Conservation (phyloP, 169 alveolate genomes). For the Plasmodium inui region DNA sequence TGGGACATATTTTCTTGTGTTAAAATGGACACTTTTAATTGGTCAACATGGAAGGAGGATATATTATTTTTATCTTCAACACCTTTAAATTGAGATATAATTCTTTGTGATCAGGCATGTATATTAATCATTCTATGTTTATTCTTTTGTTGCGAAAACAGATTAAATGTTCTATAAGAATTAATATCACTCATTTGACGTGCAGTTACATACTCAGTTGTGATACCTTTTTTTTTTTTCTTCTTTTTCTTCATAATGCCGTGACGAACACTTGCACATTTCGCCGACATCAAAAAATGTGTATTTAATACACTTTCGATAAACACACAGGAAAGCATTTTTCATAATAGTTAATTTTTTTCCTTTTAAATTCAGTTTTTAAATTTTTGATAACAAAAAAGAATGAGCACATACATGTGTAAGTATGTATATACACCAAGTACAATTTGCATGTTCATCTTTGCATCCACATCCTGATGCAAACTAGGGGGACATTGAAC, state of each 20-base stretch:
- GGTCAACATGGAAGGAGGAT: too few relatives aligned
- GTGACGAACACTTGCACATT: not conserved
- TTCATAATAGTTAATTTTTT: not conserved
- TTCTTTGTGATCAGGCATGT: too few relatives aligned
- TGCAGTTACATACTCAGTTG: too few relatives aligned
- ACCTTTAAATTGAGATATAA: too few relatives aligned
- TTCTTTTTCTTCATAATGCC: not conserved
- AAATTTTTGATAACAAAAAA: not conserved
- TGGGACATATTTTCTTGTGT: too few relatives aligned
- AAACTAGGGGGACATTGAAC: not conserved
- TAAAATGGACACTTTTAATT: too few relatives aligned
- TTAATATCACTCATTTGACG: too few relatives aligned
- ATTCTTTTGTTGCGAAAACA: too few relatives aligned
- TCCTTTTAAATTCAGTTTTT: not conserved
- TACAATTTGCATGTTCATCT: not conserved
- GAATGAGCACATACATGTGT: not conserved
- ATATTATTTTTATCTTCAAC: too few relatives aligned
- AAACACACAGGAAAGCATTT: not conserved
- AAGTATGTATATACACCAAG: not conserved
- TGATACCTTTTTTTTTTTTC: not conserved
- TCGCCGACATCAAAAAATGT: not conserved
- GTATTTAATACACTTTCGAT: not conserved
- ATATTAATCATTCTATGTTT: too few relatives aligned
- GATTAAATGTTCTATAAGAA: too few relatives aligned
- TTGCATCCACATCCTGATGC: not conserved